Base-by-base conservation (phyloP, 2,329 filamentous ascomycete species). In the Beauveria medogensis region DNA sequence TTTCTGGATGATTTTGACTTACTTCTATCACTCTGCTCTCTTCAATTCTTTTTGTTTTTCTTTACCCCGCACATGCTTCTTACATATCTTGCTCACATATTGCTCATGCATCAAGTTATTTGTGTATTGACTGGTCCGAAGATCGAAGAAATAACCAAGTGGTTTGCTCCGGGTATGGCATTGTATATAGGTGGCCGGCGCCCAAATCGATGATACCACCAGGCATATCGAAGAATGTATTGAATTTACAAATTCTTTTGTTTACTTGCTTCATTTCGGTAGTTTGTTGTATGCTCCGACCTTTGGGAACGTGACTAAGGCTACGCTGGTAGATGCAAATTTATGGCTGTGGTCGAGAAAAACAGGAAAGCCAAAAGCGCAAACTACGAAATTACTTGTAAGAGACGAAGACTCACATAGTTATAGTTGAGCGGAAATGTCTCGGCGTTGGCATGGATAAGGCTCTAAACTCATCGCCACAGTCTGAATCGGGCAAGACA, bases 101-200 rank as follows among this genome's bases (percentile, higher is more conserved):
- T 43, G 34, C 20, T 51, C 52, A 44, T 22, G 14, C 34, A 37
- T 37, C 34, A 16, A 37, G 5, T 37, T 5, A 37, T 52, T 40
- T 40, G 7, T 40, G 14, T 26, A 12, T 40, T 56, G 43, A 9
- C 18, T 50, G 34, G 30, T 40, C 37, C 4, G 9, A 41, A 20
- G 16, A n/a, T 18, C 2, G 41, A 20, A 43, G 37, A 7, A 24
- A 18, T 16, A 22, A 40, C 16, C 30, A 50, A 7, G 18, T 22
- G 18, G 30, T 24, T n/a, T 37, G 22, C 22, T 20, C 44, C 41
- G 20, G 34, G 18, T 37, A 20, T 34, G 37, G 48, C 20, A 24
- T 52, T 59, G 56, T 59, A 59, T 24, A 57, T 57, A 57, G 55
- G 55, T 30, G 46, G 34, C 30, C n/a, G 44, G 46, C 44, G 55